A percentile compares a stretch with the other conserved stretches of the same genome.
phyloP scores from a whole-genome alignment of 257 asterid genomes.

The Solanum pennellii region DNA sequence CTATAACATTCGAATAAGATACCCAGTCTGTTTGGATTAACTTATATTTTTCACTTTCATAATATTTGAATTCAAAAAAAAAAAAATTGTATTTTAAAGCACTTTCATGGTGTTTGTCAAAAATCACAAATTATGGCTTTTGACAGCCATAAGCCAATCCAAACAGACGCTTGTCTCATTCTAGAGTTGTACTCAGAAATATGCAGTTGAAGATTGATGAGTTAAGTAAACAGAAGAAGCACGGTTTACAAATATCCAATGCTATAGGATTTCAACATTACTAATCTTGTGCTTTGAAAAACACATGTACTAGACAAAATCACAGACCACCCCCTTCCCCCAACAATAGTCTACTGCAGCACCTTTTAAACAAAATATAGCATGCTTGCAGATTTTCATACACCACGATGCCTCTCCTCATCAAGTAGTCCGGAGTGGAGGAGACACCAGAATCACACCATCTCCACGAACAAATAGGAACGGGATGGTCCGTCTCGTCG shows the following conservation, averaged over 20 bases:
- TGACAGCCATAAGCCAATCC: too few species aligned
- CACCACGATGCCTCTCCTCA: background rate
- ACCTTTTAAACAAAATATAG: background rate
- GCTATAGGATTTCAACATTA: background rate
- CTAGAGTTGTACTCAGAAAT: background rate
- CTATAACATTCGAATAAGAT: too few species aligned
- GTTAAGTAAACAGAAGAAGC: background rate
- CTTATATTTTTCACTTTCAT: too few species aligned
- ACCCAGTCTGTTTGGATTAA: too few species aligned
- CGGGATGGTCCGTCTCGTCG: conserved; percentile 69
- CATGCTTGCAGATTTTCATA: background rate
- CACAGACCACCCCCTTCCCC: background rate
- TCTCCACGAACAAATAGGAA: conserved; percentile 94
- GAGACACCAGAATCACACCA: conserved; percentile 92
- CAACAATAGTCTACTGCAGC: background rate
- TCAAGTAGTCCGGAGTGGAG: conserved; percentile 86
- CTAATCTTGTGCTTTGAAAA: background rate
- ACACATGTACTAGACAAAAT: background rate
- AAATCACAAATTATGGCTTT: too few species aligned
- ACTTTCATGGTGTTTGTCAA: too few species aligned
- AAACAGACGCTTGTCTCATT: too few species aligned
- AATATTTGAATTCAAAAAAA: too few species aligned
- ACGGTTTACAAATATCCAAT: background rate
- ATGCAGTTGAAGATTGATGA: background rate
- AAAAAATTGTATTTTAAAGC: too few species aligned